Base-by-base conservation (phyloP, 495 filamentous ascomycete genomes). In the Aspergillus cristatus region DNA sequence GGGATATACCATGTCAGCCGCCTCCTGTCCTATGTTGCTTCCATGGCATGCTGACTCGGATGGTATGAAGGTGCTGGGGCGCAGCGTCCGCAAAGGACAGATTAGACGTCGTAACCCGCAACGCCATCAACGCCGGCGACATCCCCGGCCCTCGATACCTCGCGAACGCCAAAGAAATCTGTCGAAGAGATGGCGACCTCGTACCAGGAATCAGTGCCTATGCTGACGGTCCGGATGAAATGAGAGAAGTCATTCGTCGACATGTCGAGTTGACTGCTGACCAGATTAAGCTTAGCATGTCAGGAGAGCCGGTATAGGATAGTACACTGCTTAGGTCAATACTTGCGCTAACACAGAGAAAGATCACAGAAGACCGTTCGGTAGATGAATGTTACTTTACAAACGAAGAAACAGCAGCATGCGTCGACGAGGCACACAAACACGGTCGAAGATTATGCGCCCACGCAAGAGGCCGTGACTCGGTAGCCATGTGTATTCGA, bases 81-180 rank as follows among this genome's bases (percentile, higher is more conserved):
- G 66, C 68, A 3, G 68, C 68, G 12, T 66, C 64, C 7, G 68
- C 68, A 1, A 68, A 71, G 43, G 54, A 61, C 18, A 54, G 68
- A 16, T 50, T 72, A 1, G 68, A 70, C 39, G 45, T 65, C 28
- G 68, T 70, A 11, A 67, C 74, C 25, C 57, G 70, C 20, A 62
- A 75, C 38, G 68, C 71, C 3, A 75, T 76, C 37, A 70, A 72
- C 34, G 54, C 54, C 2, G 72, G 72, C 3, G 54, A 68, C 40
- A 68, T 75, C 22, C 67, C 63, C 1, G 68, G 68, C 3, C 68
- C 68, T 7, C 51, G 68, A 7, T 68, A 59, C 40, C 46, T 71
- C 10, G 65, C 63, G 2, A 72, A 68, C 42, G 64, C 62, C 2
- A 55, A 71, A 39, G 68, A 72, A 44, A 69, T 72, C 29, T 62